A percentile compares a stretch with the other conserved stretches of the same genome.
phyloP scores from a whole-genome alignment of 345 rosid species.

The Syzygium aromaticum region DNA sequence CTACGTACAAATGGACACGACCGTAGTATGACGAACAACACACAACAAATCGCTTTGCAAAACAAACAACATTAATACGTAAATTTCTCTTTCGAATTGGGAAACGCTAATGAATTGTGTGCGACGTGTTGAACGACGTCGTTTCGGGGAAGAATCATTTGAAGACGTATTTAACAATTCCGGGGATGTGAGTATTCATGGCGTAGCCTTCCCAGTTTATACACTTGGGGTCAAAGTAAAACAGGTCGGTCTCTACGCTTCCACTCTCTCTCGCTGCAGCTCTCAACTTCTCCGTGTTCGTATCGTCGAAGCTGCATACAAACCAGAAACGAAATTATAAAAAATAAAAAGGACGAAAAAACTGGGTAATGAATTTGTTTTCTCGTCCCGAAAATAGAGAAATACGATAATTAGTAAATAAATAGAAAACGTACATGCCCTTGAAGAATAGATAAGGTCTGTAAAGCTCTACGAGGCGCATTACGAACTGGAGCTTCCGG shows the following conservation, averaged over 20 bases:
- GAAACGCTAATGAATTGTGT: background rate
- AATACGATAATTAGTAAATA: background rate
- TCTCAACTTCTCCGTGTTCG: slow-evolving; percentile 39
- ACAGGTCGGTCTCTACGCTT: slow-evolving; percentile 13
- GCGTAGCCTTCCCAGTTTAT: slow-evolving; percentile 69
- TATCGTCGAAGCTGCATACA: slow-evolving; percentile 51
- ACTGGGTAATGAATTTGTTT: background rate
- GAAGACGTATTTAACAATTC: slow-evolving; percentile 41
- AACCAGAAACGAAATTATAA: background rate
- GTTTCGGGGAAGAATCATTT: slow-evolving; percentile 6
- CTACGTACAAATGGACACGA: background rate
- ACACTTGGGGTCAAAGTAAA: slow-evolving; percentile 48
- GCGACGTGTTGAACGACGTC: background rate
- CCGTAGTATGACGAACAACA: background rate
- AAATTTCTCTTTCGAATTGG: too few relatives aligned
- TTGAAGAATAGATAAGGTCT: slow-evolving; percentile 24
- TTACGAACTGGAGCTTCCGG: slow-evolving; percentile 13
- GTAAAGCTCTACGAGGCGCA: slow-evolving; percentile 27
- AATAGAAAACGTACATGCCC: slow-evolving; percentile 6
- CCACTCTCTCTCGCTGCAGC: slow-evolving; percentile 18
- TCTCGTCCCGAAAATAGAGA: background rate
- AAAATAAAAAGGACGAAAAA: background rate
- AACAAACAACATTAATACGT: background rate
- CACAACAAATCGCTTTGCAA: background rate
- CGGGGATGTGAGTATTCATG: slow-evolving; percentile 52